Evolutionary conservation across 2,329 filamentous ascomycete species (phyloP), one percentile per base, ranked within the genome.

Genomic region (Aspergillus niger): DNA sequence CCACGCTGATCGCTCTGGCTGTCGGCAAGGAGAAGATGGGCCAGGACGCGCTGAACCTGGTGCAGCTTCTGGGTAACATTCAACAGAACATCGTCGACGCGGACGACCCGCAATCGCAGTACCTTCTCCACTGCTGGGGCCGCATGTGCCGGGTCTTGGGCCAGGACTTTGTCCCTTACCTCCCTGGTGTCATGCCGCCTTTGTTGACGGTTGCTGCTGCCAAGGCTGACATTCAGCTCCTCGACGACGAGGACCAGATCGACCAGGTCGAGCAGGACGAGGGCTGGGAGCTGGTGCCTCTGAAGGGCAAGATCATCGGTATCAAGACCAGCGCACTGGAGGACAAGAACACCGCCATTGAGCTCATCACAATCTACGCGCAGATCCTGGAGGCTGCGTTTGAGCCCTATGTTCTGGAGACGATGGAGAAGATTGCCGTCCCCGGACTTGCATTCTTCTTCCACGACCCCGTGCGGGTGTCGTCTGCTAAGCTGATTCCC

Each of bases 321-420:
- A 99, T 99, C 80, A 92, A 93, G 80, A 99, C 95, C 7, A 97
- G 92, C 75, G 91, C 91, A 8, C 89, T 99, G 76, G 95, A 99
- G 70, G 95, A 99, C 79, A 99, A 99, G 82, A 93, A 98, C 77
- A 97, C 97, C 86, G 95, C 95, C n/a, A 98, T 99, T 66, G 95
- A 99, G 79, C 87, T 99, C 56, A 90, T 99, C 62, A 93, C 96
- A 50, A 94, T 99, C 63, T 99, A 99, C 73, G 94, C 95, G 1
- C 92, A 97, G 75, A 93, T 97, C 26, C 85, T 99, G n/a, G 92
- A 97, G 74, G 92, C 85, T 22, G 87, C 91, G 30, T 99, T 99
- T 74, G 92, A 95, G 57, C 91, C 91, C 1, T 98, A 96, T 67
- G 94, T 97, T 55, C 83, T 89, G 48, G 89, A 96, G 62, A 96